Conservation (phyloP, 768 basidiomycete genomes). For the Sarcodon aspratus region DNA sequence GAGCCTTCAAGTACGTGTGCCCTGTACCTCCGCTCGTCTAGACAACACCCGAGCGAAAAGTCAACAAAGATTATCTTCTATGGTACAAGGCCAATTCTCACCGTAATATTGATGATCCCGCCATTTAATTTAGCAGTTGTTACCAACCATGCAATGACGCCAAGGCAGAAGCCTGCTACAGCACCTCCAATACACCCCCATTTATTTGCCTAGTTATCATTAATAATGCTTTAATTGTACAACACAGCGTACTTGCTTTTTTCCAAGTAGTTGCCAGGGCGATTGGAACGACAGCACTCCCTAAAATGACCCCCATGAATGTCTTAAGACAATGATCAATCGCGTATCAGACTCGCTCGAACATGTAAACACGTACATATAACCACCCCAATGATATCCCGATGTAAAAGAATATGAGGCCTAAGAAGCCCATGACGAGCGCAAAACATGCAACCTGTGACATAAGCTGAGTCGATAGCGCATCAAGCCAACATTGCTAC, state of each 20-base stretch:
- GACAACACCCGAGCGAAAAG: constrained; percentile 33
- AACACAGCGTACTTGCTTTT: constrained; percentile 17
- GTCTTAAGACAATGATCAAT: constrained; percentile 30
- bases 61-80: constrained; percentile 20
- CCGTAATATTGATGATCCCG: constrained; percentile 59
- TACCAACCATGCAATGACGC: constrained; percentile 77
- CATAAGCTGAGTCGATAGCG: constrained; percentile 13
- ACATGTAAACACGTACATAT: constrained; percentile 15
- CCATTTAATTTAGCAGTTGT: constrained; percentile 62
- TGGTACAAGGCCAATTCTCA: constrained; percentile 16
- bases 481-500: background rate
- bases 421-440: constrained; percentile 26
- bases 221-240: too few relatives aligned
- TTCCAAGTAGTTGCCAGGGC: constrained; percentile 80
- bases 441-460: constrained; percentile 15
- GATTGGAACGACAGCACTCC: constrained; percentile 79
- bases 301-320: constrained; percentile 82
- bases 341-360: background rate
- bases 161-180: constrained; percentile 54
- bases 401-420: constrained; percentile 69
- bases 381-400: constrained; percentile 3
- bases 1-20: background rate
- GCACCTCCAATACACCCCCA: constrained; percentile 74
- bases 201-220: constrained; percentile 46
- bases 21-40: constrained; percentile 30